A percentile compares a stretch with the other conserved stretches of the same genome.
Evolutionary conservation across 139 green algal species (phyloP).

Genomic region (Yamagishiella unicocca): DNA sequence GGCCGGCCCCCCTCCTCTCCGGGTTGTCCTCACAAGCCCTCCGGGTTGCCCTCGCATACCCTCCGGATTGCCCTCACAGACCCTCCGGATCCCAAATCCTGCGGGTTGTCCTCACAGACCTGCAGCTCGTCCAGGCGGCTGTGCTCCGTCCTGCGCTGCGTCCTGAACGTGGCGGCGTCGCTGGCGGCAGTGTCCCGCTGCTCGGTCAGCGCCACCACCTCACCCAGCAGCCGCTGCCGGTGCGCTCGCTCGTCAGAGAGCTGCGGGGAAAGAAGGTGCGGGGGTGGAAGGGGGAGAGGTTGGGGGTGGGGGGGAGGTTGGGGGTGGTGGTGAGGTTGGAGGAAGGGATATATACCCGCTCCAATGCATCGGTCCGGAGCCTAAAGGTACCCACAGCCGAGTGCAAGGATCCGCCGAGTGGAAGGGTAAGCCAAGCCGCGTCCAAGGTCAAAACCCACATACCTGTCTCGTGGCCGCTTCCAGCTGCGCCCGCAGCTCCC

Average conservation of each 20-base stretch:
- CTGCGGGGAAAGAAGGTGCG: background rate
- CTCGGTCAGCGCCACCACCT: background rate
- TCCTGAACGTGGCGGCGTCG: background rate
- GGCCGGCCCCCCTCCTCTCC: too few relatives aligned
- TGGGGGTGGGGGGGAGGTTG: background rate
- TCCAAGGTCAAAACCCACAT: too few relatives aligned
- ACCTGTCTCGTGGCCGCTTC: conserved; percentile 15
- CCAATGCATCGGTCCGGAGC: too few relatives aligned
- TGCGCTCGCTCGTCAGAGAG: conserved; percentile 1
- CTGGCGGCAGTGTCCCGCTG: background rate
- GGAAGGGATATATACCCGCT: background rate
- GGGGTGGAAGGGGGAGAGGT: background rate
- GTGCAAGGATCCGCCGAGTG: too few relatives aligned
- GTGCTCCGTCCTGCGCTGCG: conserved; percentile 12
- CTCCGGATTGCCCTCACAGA: too few relatives aligned
- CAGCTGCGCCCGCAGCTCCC: background rate
- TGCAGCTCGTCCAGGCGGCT: conserved; percentile 44
- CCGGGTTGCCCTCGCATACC: too few relatives aligned
- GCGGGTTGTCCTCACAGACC: background rate
- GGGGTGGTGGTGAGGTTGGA: background rate
- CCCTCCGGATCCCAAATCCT: too few relatives aligned
- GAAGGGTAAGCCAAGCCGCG: too few relatives aligned
- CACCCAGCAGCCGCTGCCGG: background rate
- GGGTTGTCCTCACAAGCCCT: too few relatives aligned
- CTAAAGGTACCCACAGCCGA: too few relatives aligned